phyloP scores from a whole-genome alignment of 768 basidiomycete species.

The Tricholoma hemisulphureum region DNA sequence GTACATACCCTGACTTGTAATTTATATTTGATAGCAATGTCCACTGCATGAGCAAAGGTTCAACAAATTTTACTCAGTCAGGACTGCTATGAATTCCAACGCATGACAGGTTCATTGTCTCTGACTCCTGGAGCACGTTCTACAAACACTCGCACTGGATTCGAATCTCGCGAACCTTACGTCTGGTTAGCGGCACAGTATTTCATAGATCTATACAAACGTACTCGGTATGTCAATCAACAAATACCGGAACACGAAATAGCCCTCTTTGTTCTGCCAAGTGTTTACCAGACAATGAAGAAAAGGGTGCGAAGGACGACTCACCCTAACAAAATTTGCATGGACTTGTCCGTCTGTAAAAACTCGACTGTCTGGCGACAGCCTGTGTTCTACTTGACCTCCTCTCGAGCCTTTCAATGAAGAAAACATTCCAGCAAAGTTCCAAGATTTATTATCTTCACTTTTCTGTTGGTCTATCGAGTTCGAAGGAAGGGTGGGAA shows the following conservation, averaged over 20 bases:
- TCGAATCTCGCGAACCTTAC: slow-evolving; percentile 59
- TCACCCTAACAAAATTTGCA: slow-evolving; percentile 71
- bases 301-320: slow-evolving; percentile 21
- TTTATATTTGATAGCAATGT: not conserved
- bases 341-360: slow-evolving; percentile 82
- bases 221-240: slow-evolving; percentile 78
- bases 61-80: slow-evolving; percentile 20
- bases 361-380: slow-evolving; percentile 37
- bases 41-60: slow-evolving; percentile 2
- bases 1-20: too few relatives aligned
- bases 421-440: slow-evolving; percentile 66
- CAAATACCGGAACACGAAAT: slow-evolving; percentile 76
- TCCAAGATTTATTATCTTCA: slow-evolving; percentile 45
- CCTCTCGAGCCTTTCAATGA: slow-evolving; percentile 48
- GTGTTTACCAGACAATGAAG: not conserved
- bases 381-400: slow-evolving; percentile 25
- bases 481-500: slow-evolving; percentile 29
- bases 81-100: slow-evolving; percentile 47
- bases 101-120: slow-evolving; percentile 70
- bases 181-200: slow-evolving; percentile 1
- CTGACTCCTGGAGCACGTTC: slow-evolving; percentile 64
- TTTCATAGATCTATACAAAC: slow-evolving; percentile 34
- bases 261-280: slow-evolving; percentile 67
- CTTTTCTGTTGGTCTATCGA: slow-evolving; percentile 27
- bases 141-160: slow-evolving; percentile 67